A percentile compares a stretch with the other conserved stretches of the same genome.
These are phyloP conservation scores for Russula griseocarnosa DNA, from an alignment of 768 basidiomycete genomes.

Conservation along the genomic window DNA sequence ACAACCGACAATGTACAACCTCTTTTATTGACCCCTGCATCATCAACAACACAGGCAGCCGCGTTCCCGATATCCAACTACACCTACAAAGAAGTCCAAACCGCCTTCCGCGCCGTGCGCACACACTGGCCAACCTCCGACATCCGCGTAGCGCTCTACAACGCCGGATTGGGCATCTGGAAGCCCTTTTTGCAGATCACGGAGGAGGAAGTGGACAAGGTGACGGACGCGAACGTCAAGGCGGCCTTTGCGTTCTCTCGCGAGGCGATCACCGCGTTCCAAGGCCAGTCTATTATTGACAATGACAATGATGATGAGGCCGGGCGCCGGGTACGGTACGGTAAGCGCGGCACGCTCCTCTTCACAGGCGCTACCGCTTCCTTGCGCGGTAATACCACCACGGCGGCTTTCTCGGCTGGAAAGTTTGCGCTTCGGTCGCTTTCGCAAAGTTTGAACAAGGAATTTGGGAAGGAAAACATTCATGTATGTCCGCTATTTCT, in stretches of 20 bases:
- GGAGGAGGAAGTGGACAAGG: conserved; percentile 35
- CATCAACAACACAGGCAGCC: conserved; percentile 33
- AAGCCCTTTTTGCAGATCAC: conserved; percentile 42
- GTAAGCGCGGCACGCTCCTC: conserved; percentile 41
- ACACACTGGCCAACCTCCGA: conserved; percentile 35
- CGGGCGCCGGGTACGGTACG: too few species aligned
- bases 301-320: conserved; percentile 34
- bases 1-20: not conserved
- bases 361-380: conserved; percentile 47
- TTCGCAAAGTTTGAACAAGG: conserved; percentile 43
- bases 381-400: conserved; percentile 39
- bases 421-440: conserved; percentile 42
- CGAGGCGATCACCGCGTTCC: conserved; percentile 36
- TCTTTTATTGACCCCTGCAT: too few species aligned
- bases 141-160: conserved; percentile 42
- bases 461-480: conserved; percentile 45
- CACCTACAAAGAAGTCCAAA: conserved; percentile 33
- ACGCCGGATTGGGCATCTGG: conserved; percentile 37
- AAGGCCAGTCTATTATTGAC: conserved; percentile 34
- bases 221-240: conserved; percentile 36
- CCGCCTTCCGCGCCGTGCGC: conserved; percentile 37
- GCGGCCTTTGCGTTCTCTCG: conserved; percentile 42
- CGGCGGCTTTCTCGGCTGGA: conserved; percentile 41
- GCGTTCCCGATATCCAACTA: conserved; percentile 40
- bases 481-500: conserved; percentile 34